Percentiles rank a stretch among this genome's conserved stretches.
phyloP scores from a whole-genome alignment of 148 eudicot genomes.

The Mesembryanthemum crystallinum region DNA sequence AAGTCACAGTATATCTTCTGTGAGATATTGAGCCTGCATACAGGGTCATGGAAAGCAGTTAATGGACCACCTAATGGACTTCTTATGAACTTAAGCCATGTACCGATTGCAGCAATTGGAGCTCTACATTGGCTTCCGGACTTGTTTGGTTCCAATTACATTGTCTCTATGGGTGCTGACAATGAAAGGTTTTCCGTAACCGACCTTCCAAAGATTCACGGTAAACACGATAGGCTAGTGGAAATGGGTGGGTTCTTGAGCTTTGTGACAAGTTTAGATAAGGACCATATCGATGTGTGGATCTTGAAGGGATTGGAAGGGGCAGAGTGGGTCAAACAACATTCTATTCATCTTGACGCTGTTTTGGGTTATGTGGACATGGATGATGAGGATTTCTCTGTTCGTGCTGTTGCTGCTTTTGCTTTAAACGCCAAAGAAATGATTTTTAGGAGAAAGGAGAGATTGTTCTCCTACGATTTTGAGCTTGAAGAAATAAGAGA shows the following conservation, averaged over 20 bases:
- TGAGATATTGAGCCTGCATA: slow-evolving; percentile 35
- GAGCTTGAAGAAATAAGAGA: slow-evolving; percentile 28
- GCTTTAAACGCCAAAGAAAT: slow-evolving; percentile 30
- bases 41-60: slow-evolving; percentile 37
- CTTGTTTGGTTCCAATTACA: background rate
- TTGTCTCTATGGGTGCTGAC: slow-evolving; percentile 32
- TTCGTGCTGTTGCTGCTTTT: slow-evolving; percentile 22
- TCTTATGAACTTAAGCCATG: slow-evolving; percentile 1
- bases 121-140: slow-evolving; percentile 40
- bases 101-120: slow-evolving; percentile 32
- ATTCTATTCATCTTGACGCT: slow-evolving; percentile 29
- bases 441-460: slow-evolving; percentile 24
- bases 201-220: slow-evolving; percentile 27
- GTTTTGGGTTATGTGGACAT: slow-evolving; percentile 24
- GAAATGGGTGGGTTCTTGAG: slow-evolving; percentile 42
- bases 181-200: slow-evolving; percentile 32
- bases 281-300: slow-evolving; percentile 34
- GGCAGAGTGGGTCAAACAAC: slow-evolving; percentile 36
- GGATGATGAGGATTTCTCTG: slow-evolving; percentile 12
- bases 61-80: slow-evolving; percentile 29
- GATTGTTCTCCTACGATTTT: slow-evolving; percentile 28
- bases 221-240: slow-evolving; percentile 19
- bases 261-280: slow-evolving; percentile 26
- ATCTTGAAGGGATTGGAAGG: slow-evolving; percentile 30
- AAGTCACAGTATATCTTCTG: slow-evolving; percentile 17